Evolutionary conservation across 345 rosid species (phyloP).

Genomic region (Iberis pinnata): DNA sequence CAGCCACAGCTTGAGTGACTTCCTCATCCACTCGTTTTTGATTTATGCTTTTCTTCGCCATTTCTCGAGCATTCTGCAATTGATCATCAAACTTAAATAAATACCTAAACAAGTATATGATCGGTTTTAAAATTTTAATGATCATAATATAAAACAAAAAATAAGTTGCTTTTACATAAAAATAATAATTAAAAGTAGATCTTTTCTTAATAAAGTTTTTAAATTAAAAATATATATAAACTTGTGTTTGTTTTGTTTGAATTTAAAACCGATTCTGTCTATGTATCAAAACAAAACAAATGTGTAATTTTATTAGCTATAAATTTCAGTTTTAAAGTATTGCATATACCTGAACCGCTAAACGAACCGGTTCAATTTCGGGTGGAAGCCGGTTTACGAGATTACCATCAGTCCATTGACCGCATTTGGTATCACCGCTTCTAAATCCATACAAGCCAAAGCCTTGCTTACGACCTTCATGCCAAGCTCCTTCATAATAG

Average conservation of each 20-base stretch:
- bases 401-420: slow-evolving; percentile 74
- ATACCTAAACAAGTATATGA: too few species aligned
- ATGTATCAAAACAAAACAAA: too few species aligned
- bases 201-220: too few species aligned
- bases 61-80: slow-evolving; percentile 64
- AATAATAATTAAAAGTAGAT: background rate
- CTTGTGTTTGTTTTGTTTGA: too few species aligned
- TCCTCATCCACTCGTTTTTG: slow-evolving; percentile 57
- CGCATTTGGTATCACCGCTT: slow-evolving; percentile 53
- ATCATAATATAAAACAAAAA: too few species aligned
- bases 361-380: slow-evolving; percentile 37
- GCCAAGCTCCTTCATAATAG: slow-evolving; percentile 95
- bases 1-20: slow-evolving; percentile 56
- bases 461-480: slow-evolving; percentile 90
- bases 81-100: too few species aligned
- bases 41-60: slow-evolving; percentile 48
- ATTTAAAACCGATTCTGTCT: too few species aligned
- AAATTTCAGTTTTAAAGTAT: background rate
- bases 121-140: too few species aligned
- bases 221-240: too few species aligned
- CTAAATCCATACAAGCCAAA: slow-evolving; percentile 76
- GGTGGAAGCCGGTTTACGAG: slow-evolving; percentile 45
- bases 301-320: background rate
- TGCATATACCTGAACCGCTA: slow-evolving; percentile 59
- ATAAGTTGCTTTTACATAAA: too few species aligned